phyloP scores from a whole-genome alignment of 2,329 filamentous ascomycete species.

The Ophiostoma ips region DNA sequence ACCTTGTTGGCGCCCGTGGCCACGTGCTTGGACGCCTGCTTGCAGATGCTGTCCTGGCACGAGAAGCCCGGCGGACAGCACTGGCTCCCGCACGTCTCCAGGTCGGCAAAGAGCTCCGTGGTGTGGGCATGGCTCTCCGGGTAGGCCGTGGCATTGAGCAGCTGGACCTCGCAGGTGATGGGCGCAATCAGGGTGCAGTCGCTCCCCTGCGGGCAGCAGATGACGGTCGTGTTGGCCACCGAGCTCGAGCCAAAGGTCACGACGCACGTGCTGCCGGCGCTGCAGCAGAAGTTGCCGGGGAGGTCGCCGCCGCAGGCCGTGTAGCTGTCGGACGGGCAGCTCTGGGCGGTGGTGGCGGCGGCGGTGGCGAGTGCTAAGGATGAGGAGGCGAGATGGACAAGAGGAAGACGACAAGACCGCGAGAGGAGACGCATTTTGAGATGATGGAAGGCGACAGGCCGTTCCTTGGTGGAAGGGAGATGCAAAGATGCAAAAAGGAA shows the following conservation, averaged over 20 bases:
- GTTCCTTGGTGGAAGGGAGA: neutral
- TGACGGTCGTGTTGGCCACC: slow-evolving; percentile 10
- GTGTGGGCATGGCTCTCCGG: slow-evolving; percentile 9
- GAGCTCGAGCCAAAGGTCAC: neutral
- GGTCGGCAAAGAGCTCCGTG: slow-evolving; percentile 5
- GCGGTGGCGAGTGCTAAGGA: neutral
- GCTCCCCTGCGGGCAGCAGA: slow-evolving; percentile 12
- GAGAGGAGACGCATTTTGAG: neutral
- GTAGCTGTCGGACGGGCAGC: slow-evolving; percentile 6
- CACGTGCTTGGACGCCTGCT: neutral
- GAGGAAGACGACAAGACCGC: neutral
- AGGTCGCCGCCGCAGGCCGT: slow-evolving; percentile 10
- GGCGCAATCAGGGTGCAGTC: slow-evolving; percentile 10
- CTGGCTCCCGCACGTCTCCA: slow-evolving; percentile 7
- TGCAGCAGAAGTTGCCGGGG: slow-evolving; percentile 14
- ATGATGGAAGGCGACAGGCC: neutral
- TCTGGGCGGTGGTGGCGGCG: neutral
- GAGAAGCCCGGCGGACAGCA: slow-evolving; percentile 14
- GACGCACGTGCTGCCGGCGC: slow-evolving; percentile 4
- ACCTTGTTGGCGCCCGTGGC: too few relatives aligned
- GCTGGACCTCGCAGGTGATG: slow-evolving; percentile 11
- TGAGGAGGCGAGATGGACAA: neutral
- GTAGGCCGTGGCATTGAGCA: slow-evolving; percentile 9
- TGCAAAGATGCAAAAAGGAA: neutral
- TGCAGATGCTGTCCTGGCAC: neutral